Base-by-base conservation (phyloP, 768 basidiomycete genomes). In the Leccinum arenicola region DNA sequence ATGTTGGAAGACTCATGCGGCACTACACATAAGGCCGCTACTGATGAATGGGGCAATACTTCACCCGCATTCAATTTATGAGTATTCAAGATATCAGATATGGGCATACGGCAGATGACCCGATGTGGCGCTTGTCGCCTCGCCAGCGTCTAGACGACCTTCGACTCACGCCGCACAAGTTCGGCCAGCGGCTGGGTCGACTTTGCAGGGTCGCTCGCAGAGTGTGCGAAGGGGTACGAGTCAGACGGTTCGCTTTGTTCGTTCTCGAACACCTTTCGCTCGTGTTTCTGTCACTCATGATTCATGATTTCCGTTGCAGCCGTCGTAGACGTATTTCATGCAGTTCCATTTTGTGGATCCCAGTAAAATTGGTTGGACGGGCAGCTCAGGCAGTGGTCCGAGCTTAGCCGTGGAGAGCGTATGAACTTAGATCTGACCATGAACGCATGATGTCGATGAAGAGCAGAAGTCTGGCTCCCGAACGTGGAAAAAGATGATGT, bases 281-380 rank as follows among this genome's bases (percentile, higher is more conserved):
- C 8, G 15, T 36, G 27, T 33, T 27, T 3, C 47, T 8, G 15
- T 33, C 7, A 19, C 33, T 43, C 31, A 50, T 56, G 29, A 60
- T 33, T 36, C 5, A 17, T 40, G 3, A 35, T 35, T 35, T 12
- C 33, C 33, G 12, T 17, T 23, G 40, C 27, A 68, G 66, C 64
- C 1, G 25, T 15, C 25, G 4, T 64, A 3, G 60, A 68, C 29
- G 55, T 66, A 11, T 66, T 68, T 45, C 64, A 58, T 31, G 65
- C 61, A 21, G 64, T 49, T 33, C 60, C 61, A 10, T 56, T 63
- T 6, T 54, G 56, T 12, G 67, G 64, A n/a, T 47, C 57, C 54
- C 66, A 64, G 54, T 56, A 59, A 12, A 61, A 66, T 33, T 65
- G 67, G 66, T 25, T 65, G 48, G 61, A 64, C 60, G 61, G 66